These are phyloP conservation scores for Ceratobasidium sp. DNA, from an alignment of 1,284 basidiomycete genomes.

Conservation along the genomic window DNA sequence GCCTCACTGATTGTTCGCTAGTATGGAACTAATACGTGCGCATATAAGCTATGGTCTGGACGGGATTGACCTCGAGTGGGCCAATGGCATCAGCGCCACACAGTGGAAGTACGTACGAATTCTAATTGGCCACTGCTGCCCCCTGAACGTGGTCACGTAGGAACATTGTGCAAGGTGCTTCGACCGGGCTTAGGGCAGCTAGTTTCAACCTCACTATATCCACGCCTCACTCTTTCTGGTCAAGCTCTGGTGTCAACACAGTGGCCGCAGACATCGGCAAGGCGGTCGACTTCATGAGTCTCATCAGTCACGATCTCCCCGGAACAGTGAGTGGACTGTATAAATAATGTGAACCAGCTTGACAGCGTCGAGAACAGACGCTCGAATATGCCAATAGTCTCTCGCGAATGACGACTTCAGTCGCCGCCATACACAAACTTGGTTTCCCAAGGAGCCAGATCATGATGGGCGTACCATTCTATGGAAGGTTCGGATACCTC, in stretches of 20 bases:
- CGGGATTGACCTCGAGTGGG: conserved; percentile 36
- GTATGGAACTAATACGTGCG: not conserved
- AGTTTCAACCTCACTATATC: conserved; percentile 27
- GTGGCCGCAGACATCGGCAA: conserved; percentile 27
- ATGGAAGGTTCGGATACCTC: conserved; percentile 14
- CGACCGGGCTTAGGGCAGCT: conserved; percentile 4
- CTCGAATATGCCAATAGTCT: conserved; percentile 29
- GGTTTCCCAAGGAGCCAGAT: conserved; percentile 28
- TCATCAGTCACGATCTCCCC: conserved; percentile 26
- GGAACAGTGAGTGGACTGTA: conserved; percentile 13
- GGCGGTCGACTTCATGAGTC: conserved; percentile 28
- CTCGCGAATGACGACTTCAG: conserved; percentile 8
- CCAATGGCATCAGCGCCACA: conserved; percentile 20
- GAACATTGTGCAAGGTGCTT: conserved; percentile 20
- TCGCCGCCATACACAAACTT: conserved; percentile 17
- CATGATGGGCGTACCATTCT: conserved; percentile 38
- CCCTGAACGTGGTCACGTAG: too few relatives aligned
- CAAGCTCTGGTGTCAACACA: conserved; percentile 35
- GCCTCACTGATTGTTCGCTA: not conserved
- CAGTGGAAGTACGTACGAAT: conserved; percentile 37
- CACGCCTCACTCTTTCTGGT: conserved; percentile 33
- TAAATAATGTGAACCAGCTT: not conserved
- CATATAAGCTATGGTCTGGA: conserved; percentile 21
- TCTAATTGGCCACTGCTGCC: too few relatives aligned
- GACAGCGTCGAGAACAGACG: not conserved